Conservation (phyloP, 805 yeast species). For the Grigorovia yakushimaensis region DNA sequence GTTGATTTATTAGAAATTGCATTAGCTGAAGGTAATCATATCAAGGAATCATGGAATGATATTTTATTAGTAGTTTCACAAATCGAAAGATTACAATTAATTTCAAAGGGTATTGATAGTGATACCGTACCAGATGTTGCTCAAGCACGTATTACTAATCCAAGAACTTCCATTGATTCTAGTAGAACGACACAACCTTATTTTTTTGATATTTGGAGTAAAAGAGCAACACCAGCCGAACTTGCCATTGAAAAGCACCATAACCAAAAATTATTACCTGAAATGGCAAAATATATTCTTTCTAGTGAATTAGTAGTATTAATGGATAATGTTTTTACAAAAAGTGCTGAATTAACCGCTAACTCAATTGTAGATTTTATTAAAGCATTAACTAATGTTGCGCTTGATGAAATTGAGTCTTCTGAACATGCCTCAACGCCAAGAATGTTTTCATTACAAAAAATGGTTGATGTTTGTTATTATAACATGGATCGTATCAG, state of each 20-base stretch:
- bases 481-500: conserved; percentile 95
- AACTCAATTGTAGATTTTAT: conserved; percentile 83
- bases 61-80: conserved; percentile 77
- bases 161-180: conserved; percentile 44
- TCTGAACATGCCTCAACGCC: conserved; percentile 77
- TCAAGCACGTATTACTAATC: conserved; percentile 57
- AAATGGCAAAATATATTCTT: conserved; percentile 46
- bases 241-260: conserved; percentile 61
- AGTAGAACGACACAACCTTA: conserved; percentile 32
- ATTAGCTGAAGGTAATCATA: conserved; percentile 63
- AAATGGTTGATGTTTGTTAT: conserved; percentile 94
- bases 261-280: conserved; percentile 55
- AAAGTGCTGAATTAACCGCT: conserved; percentile 70
- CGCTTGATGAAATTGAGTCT: conserved; percentile 83
- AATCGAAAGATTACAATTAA: conserved; percentile 79
- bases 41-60: conserved; percentile 76
- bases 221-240: conserved; percentile 49
- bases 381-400: conserved; percentile 74
- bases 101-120: conserved; percentile 80
- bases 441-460: conserved; percentile 84
- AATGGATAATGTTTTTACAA: conserved; percentile 80
- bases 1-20: conserved; percentile 67
- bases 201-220: conserved; percentile 49
- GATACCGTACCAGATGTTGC: conserved; percentile 78
- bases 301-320: conserved; percentile 67